These are phyloP conservation scores for Penicillium egyptiacum DNA, from an alignment of 495 filamentous ascomycete genomes.

Conservation along the genomic window DNA sequence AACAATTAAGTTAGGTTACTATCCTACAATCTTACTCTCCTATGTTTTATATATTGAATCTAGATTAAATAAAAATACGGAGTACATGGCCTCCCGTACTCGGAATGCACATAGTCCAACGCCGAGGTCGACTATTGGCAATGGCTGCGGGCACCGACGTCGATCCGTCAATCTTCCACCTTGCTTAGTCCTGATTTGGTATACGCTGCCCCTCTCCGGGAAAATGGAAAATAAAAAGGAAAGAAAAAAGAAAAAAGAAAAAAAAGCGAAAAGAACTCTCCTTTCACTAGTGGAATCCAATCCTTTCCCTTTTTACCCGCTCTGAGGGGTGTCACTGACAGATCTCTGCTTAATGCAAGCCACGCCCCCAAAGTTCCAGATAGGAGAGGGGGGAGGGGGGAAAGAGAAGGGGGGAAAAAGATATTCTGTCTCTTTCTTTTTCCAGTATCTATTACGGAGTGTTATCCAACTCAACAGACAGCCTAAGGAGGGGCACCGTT, in stretches of 20 bases:
- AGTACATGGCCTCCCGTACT: slow-evolving; percentile 20
- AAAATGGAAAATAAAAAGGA: background rate
- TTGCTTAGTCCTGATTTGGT: slow-evolving; percentile 40
- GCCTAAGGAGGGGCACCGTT: slow-evolving; percentile 4
- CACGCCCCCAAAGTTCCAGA: slow-evolving; percentile 20
- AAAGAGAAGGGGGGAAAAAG: background rate
- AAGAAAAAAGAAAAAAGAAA: slow-evolving; percentile 4
- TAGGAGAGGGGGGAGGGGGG: slow-evolving; percentile 1
- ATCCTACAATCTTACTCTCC: too few species aligned
- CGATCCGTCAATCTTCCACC: slow-evolving; percentile 42
- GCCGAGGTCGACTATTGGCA: slow-evolving; percentile 44
- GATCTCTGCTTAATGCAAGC: slow-evolving; percentile 40
- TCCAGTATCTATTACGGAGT: background rate
- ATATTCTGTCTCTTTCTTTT: background rate
- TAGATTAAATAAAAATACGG: too few species aligned
- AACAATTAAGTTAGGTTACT: too few species aligned
- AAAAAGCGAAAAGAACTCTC: slow-evolving; percentile 1
- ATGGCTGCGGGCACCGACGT: slow-evolving; percentile 45
- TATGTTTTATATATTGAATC: too few species aligned
- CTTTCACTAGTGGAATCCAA: slow-evolving; percentile 14
- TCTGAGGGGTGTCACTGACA: slow-evolving; percentile 34
- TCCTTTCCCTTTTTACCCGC: slow-evolving; percentile 21
- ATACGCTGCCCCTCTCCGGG: slow-evolving; percentile 15
- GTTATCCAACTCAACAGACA: slow-evolving; percentile 4
- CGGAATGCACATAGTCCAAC: slow-evolving; percentile 33